Conservation (phyloP, 805 yeast species). For the Pichia paraexigua region DNA sequence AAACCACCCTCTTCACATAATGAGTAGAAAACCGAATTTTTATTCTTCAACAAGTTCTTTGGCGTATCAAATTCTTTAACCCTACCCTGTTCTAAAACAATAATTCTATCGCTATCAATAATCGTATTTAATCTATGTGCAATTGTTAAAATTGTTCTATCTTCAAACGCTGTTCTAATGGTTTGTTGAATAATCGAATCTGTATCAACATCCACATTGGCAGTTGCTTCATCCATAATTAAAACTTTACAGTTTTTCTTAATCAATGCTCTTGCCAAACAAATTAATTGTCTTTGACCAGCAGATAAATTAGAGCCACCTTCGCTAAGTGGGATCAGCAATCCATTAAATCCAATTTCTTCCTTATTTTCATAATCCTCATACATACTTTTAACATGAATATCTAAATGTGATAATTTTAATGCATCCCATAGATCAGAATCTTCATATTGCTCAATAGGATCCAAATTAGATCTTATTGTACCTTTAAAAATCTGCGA, state of each 20-base stretch:
- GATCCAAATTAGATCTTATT: slow-evolving; percentile 80
- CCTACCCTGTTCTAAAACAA: slow-evolving; percentile 68
- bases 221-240: slow-evolving; percentile 80
- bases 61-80: slow-evolving; percentile 77
- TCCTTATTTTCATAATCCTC: slow-evolving; percentile 37
- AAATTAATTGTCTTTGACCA: slow-evolving; percentile 84
- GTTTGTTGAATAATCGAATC: slow-evolving; percentile 73
- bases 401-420: slow-evolving; percentile 69
- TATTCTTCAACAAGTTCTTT: slow-evolving; percentile 51
- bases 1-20: slow-evolving; percentile 76
- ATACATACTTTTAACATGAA: slow-evolving; percentile 49
- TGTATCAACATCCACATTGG: slow-evolving; percentile 83
- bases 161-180: slow-evolving; percentile 63
- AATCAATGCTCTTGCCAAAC: slow-evolving; percentile 71
- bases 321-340: slow-evolving; percentile 24
- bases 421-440: slow-evolving; percentile 79
- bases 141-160: slow-evolving; percentile 73
- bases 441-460: slow-evolving; percentile 58
- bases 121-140: slow-evolving; percentile 82
- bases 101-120: slow-evolving; percentile 69
- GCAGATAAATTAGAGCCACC: slow-evolving; percentile 64
- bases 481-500: slow-evolving; percentile 89
- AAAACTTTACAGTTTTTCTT: slow-evolving; percentile 50
- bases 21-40: slow-evolving; percentile 66
- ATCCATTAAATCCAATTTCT: slow-evolving; percentile 23